Conservation (phyloP, 2,329 filamentous ascomycete species). For the Fusarium aywerte region DNA sequence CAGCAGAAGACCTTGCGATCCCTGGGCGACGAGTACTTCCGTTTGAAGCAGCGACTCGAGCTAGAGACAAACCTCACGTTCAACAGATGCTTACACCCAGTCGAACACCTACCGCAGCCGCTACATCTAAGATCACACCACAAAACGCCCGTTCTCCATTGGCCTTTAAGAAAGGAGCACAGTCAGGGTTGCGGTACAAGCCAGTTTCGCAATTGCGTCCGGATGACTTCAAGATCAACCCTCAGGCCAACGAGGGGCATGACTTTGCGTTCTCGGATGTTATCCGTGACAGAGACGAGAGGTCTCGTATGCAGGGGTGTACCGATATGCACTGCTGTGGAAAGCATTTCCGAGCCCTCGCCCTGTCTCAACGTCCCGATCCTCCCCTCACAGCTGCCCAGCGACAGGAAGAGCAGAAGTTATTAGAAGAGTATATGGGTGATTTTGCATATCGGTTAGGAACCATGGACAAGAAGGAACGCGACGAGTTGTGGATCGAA, state of each 20-base stretch:
- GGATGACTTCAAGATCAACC: constrained; percentile 86
- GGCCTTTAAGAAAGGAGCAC: constrained; percentile 39
- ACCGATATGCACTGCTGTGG: constrained; percentile 81
- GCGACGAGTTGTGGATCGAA: constrained; percentile 74
- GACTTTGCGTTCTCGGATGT: constrained; percentile 80
- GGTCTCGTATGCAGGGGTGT: constrained; percentile 78
- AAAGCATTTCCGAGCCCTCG: constrained; percentile 74
- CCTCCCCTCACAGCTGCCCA: constrained; percentile 51
- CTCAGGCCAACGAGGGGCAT: constrained; percentile 74
- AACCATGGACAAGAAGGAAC: constrained; percentile 68
- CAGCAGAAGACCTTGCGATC: constrained; percentile 47
- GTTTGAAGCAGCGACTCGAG: constrained; percentile 42
- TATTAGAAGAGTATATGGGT: constrained; percentile 68
- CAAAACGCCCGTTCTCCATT: constrained; percentile 29
- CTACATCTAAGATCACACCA: constrained; percentile 20
- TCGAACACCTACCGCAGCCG: constrained; percentile 1
- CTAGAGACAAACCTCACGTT: constrained; percentile 23
- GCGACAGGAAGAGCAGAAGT: constrained; percentile 57
- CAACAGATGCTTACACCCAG: constrained; percentile 19
- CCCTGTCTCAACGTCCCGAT: constrained; percentile 60
- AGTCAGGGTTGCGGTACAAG: constrained; percentile 64
- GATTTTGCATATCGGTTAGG: constrained; percentile 68
- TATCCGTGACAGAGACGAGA: constrained; percentile 74
- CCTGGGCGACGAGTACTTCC: constrained; percentile 57
- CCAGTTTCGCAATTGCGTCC: constrained; percentile 67